Evolutionary conservation across 495 filamentous ascomycete species (phyloP).

Genomic region (Glonium stellatum): DNA sequence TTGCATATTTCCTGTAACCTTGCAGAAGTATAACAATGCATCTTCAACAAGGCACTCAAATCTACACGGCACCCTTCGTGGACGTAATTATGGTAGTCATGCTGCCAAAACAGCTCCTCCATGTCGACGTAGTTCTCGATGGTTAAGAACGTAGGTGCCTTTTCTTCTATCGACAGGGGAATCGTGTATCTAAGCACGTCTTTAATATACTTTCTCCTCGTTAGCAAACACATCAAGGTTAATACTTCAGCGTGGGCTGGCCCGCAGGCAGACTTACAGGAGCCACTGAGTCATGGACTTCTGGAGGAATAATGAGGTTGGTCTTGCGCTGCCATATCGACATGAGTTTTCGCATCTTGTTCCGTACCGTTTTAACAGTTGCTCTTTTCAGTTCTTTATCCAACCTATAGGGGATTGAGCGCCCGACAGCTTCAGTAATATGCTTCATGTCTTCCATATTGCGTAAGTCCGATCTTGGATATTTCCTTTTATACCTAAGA

Average conservation of each 20-base stretch:
- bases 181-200: neutral
- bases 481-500: conserved; percentile 1
- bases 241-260: neutral
- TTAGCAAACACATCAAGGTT: neutral
- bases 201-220: neutral
- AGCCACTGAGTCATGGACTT: neutral
- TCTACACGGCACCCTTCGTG: neutral
- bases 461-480: neutral
- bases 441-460: neutral
- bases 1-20: conserved; percentile 1
- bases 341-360: neutral
- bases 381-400: neutral
- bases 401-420: neutral
- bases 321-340: neutral
- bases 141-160: neutral
- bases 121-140: neutral
- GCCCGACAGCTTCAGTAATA: neutral
- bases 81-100: neutral
- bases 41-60: neutral
- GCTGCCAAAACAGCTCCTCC: neutral
- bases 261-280: neutral
- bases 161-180: neutral
- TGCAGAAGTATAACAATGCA: conserved; percentile 1
- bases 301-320: neutral
- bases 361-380: conserved; percentile 1